A percentile compares a stretch with the other conserved stretches of the same genome.
Conservation (phyloP, 192 early-diverging fungal genomes). For the Entrophospora sp. region DNA sequence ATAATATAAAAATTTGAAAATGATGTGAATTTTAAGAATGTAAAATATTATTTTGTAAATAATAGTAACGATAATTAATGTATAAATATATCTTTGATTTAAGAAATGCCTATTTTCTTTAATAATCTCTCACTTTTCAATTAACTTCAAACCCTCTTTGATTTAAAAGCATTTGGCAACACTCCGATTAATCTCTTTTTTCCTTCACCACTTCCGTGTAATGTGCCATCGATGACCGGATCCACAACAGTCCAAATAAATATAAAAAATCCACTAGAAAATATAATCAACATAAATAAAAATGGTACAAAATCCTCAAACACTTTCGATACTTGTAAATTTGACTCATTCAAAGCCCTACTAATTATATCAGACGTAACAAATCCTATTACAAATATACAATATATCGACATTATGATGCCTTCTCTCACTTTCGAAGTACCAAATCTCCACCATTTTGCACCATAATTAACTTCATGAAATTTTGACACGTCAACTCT, state of each 20-base stretch:
- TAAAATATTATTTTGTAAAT: too few species aligned
- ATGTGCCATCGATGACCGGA: neutral
- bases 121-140: too few species aligned
- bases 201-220: slow-evolving; percentile 20
- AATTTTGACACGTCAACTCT: slow-evolving; percentile 17
- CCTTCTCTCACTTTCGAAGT: slow-evolving; percentile 6
- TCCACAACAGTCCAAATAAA: slow-evolving; percentile 18
- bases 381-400: slow-evolving; percentile 12
- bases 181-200: slow-evolving; percentile 16
- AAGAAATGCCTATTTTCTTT: neutral
- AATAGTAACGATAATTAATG: too few species aligned
- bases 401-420: slow-evolving; percentile 9
- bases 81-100: neutral
- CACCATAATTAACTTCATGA: slow-evolving; percentile 22
- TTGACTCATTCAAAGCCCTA: slow-evolving; percentile 1
- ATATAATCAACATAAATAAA: slow-evolving; percentile 13
- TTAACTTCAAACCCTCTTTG: too few species aligned
- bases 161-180: slow-evolving; percentile 16
- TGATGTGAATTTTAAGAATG: too few species aligned
- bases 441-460: slow-evolving; percentile 20
- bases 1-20: too few species aligned
- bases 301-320: slow-evolving; percentile 17
- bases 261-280: slow-evolving; percentile 1
- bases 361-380: slow-evolving; percentile 13
- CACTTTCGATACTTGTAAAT: slow-evolving; percentile 12